These are phyloP conservation scores for Exsudoporus frostii DNA, from an alignment of 768 basidiomycete species.

Conservation along the genomic window DNA sequence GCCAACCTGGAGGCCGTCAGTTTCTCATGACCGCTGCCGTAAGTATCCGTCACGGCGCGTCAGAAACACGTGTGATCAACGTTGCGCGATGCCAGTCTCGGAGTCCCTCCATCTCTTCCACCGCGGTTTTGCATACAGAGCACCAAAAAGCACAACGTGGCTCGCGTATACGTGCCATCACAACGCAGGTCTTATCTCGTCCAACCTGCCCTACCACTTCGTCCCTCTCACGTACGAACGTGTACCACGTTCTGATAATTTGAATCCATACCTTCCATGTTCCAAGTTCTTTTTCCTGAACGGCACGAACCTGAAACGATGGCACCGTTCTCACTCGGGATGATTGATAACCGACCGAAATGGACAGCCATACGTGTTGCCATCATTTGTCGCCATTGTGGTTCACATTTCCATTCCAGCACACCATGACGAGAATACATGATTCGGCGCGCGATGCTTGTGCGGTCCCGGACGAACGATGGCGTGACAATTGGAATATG, in stretches of 20 bases:
- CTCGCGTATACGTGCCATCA: background rate
- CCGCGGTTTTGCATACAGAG: background rate
- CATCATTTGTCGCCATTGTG: background rate
- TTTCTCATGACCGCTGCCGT: background rate
- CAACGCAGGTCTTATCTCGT: background rate
- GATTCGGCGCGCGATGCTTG: background rate
- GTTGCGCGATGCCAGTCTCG: slow-evolving; percentile 3
- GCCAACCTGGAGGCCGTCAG: background rate
- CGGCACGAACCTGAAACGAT: background rate
- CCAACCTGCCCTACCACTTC: background rate
- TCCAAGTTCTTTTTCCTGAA: background rate
- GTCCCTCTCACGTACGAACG: background rate
- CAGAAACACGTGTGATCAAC: slow-evolving; percentile 20
- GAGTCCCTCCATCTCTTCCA: background rate
- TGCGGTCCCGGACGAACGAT: slow-evolving; percentile 4
- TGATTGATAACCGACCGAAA: background rate
- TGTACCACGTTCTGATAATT: background rate
- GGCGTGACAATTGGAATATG: background rate
- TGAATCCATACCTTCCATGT: background rate
- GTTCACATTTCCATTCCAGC: background rate
- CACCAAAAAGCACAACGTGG: background rate
- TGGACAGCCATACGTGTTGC: background rate
- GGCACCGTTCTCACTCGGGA: background rate
- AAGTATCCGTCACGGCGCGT: slow-evolving; percentile 5
- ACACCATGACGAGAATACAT: background rate